Evolutionary conservation across 164 flowering plant species (phyloP), one percentile per base, ranked within the genome.

Genomic region (Protea cynaroides): DNA sequence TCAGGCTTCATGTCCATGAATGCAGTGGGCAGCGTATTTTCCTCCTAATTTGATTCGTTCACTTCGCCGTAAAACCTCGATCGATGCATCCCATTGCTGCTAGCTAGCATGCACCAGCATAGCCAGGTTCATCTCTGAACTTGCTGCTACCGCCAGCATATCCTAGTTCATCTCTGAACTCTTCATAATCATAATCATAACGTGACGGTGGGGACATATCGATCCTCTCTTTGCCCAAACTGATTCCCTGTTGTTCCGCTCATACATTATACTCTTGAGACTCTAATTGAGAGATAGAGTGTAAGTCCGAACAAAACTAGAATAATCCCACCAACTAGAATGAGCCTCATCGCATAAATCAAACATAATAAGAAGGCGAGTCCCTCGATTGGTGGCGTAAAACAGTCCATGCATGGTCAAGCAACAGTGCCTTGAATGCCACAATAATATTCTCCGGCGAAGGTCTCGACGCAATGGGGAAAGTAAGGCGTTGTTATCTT

Each of bases 331-430:
- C 47, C 90, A 78, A 72, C 70, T 75, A 15, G 92, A 81, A 46
- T 82, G 90, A 1, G 94, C 90, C 69, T 84, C 90, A 61, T 83
- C 97, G 10, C 83, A 75, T 71, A 90, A 90, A 68, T 72, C 90
- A 0, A 87, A 77, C 85, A 90, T 73, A 59, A 86, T 86, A 64
- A 86, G 73, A 13, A 87, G 63, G 61, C 95, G 71, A 34, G 83
- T 76, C 18, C 95, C 95, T 51, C 74, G 76, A 40, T 92, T 67
- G 0, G 82, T 77, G 0, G 88, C 84, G 56, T 71, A 74, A 15
- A 79, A n/a, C n/a, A n/a, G n/a, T n/a, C n/a, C n/a, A n/a, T n/a
- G n/a, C n/a, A n/a, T n/a, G n/a, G n/a, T n/a, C n/a, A n/a, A n/a
- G n/a, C n/a, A n/a, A n/a, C n/a, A n/a, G n/a, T n/a, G n/a, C n/a